A percentile compares a stretch with the other conserved stretches of the same genome.
Conservation (phyloP, 2,329 filamentous ascomycete genomes). For the Cytospora paraplurivora region DNA sequence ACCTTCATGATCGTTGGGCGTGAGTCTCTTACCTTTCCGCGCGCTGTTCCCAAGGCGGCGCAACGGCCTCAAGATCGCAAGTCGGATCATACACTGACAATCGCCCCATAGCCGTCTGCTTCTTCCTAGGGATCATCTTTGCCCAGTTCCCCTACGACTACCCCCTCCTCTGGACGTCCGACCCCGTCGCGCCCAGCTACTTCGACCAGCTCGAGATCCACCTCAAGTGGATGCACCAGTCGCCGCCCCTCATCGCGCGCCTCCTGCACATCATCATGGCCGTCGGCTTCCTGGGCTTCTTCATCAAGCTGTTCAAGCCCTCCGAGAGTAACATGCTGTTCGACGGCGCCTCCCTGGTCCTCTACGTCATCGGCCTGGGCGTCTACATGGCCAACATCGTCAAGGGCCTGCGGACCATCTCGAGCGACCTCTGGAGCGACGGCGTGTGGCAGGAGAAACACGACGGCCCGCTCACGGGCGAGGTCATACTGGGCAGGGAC, state of each 20-base stretch:
- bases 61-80: not conserved
- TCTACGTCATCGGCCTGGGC: constrained; percentile 84
- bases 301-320: constrained; percentile 93
- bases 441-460: constrained; percentile 44
- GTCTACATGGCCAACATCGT: constrained; percentile 97
- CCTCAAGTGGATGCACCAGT: constrained; percentile 86
- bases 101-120: constrained; percentile 71
- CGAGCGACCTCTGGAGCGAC: constrained; percentile 63
- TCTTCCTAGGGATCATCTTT: constrained; percentile 98
- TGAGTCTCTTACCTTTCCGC: constrained; percentile 53
- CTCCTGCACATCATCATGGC: constrained; percentile 92
- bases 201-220: constrained; percentile 86
- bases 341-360: constrained; percentile 77
- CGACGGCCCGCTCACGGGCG: constrained; percentile 52
- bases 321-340: constrained; percentile 95
- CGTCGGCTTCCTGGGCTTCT: constrained; percentile 83
- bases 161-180: constrained; percentile 79
- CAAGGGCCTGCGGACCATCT: constrained; percentile 86
- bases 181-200: constrained; percentile 65
- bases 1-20: constrained; percentile 96
- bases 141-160: constrained; percentile 95
- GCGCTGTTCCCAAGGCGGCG: constrained; percentile 22
- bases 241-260: constrained; percentile 87
- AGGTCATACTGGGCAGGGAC: constrained; percentile 76
- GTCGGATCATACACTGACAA: constrained; percentile 28